Conservation (phyloP, 768 basidiomycete species). For the Boletales sp. region DNA sequence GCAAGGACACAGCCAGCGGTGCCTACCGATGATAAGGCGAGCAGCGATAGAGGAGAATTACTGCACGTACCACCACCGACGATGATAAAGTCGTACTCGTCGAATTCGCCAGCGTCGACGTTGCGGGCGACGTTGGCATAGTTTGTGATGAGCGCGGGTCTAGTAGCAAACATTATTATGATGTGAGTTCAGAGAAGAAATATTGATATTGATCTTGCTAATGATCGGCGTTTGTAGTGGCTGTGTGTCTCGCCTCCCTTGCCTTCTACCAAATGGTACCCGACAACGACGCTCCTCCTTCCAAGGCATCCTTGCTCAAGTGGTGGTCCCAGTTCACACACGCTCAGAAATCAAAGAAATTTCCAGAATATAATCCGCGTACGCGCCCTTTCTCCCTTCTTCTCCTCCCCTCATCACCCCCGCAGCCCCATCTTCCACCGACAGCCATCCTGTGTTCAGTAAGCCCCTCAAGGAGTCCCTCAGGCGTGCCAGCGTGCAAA, state of each 20-base stretch:
- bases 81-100: conserved; percentile 49
- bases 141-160: not conserved
- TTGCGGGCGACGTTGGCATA: not conserved
- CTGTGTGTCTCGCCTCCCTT: conserved; percentile 9
- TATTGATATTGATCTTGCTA: too few relatives aligned
- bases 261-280: conserved; percentile 22
- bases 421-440: conserved; percentile 22
- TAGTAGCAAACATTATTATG: too few relatives aligned
- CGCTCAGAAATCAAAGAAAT: conserved; percentile 59
- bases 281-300: conserved; percentile 33
- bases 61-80: conserved; percentile 47
- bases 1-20: conserved; percentile 46
- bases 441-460: conserved; percentile 69
- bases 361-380: conserved; percentile 44
- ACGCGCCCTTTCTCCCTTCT: conserved; percentile 9
- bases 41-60: not conserved
- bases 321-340: conserved; percentile 82
- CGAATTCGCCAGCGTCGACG: not conserved
- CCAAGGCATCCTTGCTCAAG: conserved; percentile 62
- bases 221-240: conserved; percentile 8
- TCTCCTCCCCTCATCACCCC: conserved; percentile 2
- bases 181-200: too few relatives aligned
- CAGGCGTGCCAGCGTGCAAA: conserved; percentile 86
- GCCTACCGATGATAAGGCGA: conserved; percentile 21
- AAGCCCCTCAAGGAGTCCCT: conserved; percentile 81